These are phyloP conservation scores for Gaertneriomyces semiglobifer DNA, from an alignment of 192 early-diverging fungal species.

Conservation along the genomic window DNA sequence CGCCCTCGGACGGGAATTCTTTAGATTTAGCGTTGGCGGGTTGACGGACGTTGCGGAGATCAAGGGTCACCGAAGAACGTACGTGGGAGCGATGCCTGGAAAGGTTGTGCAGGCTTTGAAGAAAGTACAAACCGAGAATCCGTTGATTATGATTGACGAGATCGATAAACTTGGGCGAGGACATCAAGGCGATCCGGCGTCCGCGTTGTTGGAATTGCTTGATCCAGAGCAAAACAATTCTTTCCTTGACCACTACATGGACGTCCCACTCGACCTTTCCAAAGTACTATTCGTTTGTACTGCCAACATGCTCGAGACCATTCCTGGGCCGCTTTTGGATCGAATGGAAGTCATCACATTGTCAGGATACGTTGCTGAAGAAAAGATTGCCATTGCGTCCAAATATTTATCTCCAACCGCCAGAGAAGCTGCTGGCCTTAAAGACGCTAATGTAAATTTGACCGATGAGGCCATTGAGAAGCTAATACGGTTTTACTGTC, in stretches of 20 bases:
- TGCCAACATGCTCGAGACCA: slow-evolving; percentile 95
- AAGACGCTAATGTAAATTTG: slow-evolving; percentile 64
- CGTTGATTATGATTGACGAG: slow-evolving; percentile 96
- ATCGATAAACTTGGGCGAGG: slow-evolving; percentile 94
- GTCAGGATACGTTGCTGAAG: slow-evolving; percentile 66
- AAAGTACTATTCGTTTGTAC: slow-evolving; percentile 99
- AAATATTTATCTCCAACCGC: slow-evolving; percentile 87
- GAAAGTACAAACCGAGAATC: slow-evolving; percentile 98
- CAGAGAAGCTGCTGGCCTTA: slow-evolving; percentile 75
- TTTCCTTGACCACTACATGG: slow-evolving; percentile 99
- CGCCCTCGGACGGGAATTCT: slow-evolving; percentile 91
- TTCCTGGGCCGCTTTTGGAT: slow-evolving; percentile 95
- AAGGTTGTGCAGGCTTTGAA: slow-evolving; percentile 99
- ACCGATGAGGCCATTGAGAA: slow-evolving; percentile 73
- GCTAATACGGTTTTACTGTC: slow-evolving; percentile 87
- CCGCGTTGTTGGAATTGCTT: slow-evolving; percentile 90
- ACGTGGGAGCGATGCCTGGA: slow-evolving; percentile 99
- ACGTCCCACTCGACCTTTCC: slow-evolving; percentile 95
- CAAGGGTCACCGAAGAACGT: slow-evolving; percentile 97
- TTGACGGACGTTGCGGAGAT: slow-evolving; percentile 98
- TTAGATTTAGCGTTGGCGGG: slow-evolving; percentile 95
- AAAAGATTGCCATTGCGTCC: slow-evolving; percentile 86
- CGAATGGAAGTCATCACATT: slow-evolving; percentile 98
- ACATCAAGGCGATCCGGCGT: slow-evolving; percentile 96
- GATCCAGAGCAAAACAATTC: slow-evolving; percentile 97